Evolutionary conservation across 768 basidiomycete species (phyloP).

Genomic region (Tremella yokohamensis): DNA sequence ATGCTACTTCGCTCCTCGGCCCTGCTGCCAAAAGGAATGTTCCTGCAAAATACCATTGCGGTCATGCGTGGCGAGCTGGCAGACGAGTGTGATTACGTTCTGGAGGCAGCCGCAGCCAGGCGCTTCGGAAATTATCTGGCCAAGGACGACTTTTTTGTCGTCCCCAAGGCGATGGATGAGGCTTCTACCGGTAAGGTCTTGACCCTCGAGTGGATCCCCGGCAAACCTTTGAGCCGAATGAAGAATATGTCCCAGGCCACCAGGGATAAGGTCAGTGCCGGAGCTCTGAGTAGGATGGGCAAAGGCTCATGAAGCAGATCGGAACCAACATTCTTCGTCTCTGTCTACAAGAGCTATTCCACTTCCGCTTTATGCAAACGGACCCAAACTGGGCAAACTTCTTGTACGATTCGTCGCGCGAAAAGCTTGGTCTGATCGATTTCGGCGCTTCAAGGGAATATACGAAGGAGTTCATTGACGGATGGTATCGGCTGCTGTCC

Average conservation of each 20-base stretch:
- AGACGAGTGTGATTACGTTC: conserved; percentile 86
- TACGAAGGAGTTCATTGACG: conserved; percentile 76
- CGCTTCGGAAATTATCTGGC: conserved; percentile 55
- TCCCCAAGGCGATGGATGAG: conserved; percentile 77
- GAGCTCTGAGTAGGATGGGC: not conserved
- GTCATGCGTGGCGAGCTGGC: conserved; percentile 84
- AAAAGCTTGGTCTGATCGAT: conserved; percentile 72
- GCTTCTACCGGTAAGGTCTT: conserved; percentile 76
- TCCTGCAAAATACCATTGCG: conserved; percentile 79
- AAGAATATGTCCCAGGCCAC: conserved; percentile 57
- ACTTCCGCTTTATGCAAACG: conserved; percentile 92
- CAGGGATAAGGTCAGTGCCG: conserved; percentile 64
- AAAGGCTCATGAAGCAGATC: conserved; percentile 59
- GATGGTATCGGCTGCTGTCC: conserved; percentile 77
- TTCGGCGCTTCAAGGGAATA: conserved; percentile 93
- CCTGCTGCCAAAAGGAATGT: conserved; percentile 81
- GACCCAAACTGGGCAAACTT: conserved; percentile 99
- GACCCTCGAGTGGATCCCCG: conserved; percentile 81
- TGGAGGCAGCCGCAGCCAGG: conserved; percentile 71
- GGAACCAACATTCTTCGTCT: conserved; percentile 74
- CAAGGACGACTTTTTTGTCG: conserved; percentile 65
- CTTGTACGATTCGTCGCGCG: conserved; percentile 63
- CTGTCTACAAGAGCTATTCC: conserved; percentile 84
- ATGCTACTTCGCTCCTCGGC: conserved; percentile 73
- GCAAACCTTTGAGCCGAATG: conserved; percentile 72